phyloP scores from a whole-genome alignment of 306 rosid species.

The Fragaria iinumae region DNA sequence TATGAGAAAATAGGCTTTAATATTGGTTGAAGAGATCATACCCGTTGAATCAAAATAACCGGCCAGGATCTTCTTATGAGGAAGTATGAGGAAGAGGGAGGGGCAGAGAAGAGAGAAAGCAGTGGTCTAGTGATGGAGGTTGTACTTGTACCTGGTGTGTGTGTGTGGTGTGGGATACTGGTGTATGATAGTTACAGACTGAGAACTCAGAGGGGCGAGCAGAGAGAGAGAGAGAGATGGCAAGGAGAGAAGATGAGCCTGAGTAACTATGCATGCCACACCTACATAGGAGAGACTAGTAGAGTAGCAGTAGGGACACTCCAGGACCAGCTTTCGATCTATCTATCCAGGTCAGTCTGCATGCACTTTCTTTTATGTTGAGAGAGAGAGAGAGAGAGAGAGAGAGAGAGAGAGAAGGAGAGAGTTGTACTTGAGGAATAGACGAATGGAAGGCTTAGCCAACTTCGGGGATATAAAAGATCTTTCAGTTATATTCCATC shows the following conservation, averaged over 20 bases:
- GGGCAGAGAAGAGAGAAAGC: neutral
- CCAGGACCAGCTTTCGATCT: neutral
- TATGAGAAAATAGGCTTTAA: no score
- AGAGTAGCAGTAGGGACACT: neutral
- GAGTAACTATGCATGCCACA: neutral
- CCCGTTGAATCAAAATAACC: no score
- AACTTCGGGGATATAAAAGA: conserved; percentile 12
- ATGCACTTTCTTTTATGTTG: neutral
- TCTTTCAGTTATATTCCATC: conserved; percentile 43
- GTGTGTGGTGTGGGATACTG: neutral
- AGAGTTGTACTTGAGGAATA: conserved; percentile 16
- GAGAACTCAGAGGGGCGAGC: neutral
- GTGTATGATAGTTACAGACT: conserved; percentile 9
- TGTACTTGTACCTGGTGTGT: neutral
- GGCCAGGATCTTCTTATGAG: no score
- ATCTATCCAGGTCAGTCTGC: neutral
- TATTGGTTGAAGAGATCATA: no score
- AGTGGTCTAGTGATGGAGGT: neutral
- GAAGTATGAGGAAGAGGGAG: no score
- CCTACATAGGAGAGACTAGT: neutral
- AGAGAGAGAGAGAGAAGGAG: neutral
- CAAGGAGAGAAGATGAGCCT: neutral
- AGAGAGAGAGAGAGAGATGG: neutral
- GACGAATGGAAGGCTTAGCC: neutral
- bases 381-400: neutral